These are phyloP conservation scores for Allium cepa DNA, from an alignment of 106 monocot species.

Conservation along the genomic window DNA sequence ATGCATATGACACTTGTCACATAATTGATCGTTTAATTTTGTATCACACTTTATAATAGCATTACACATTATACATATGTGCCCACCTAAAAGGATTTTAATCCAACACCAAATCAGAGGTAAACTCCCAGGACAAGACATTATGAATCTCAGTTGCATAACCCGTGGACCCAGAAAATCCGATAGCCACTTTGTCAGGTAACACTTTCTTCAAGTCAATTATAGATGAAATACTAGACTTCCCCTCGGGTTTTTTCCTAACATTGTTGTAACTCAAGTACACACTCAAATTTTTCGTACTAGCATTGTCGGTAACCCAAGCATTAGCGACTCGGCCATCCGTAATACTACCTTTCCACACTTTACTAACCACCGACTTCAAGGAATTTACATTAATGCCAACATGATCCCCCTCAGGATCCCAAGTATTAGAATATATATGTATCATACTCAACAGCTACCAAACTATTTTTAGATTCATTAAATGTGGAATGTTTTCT, in stretches of 20 bases:
- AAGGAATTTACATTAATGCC: constrained; percentile 54
- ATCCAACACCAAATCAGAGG: constrained; percentile 9
- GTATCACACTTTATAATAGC: no score
- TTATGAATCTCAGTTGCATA: constrained; percentile 24
- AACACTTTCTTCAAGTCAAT: constrained; percentile 29
- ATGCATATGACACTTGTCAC: no score
- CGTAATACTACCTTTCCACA: constrained; percentile 32
- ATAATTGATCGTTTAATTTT: no score
- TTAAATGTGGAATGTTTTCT: neutral
- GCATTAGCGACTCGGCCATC: constrained; percentile 28
- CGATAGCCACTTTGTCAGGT: constrained; percentile 36
- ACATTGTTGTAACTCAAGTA: constrained; percentile 23
- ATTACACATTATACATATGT: no score
- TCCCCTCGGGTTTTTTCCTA: neutral
- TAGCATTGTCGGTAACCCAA: constrained; percentile 34
- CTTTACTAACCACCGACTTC: constrained; percentile 11
- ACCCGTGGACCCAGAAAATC: constrained; percentile 57
- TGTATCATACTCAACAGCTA: constrained; percentile 77
- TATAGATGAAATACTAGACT: neutral
- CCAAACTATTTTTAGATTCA: neutral
- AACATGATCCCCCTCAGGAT: constrained; percentile 38
- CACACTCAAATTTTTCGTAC: constrained; percentile 32
- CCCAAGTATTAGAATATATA: constrained; percentile 41
- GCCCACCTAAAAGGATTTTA: no score
- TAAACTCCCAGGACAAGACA: constrained; percentile 58